Conservation (phyloP, 345 rosid species). For the Murraya paniculata region DNA sequence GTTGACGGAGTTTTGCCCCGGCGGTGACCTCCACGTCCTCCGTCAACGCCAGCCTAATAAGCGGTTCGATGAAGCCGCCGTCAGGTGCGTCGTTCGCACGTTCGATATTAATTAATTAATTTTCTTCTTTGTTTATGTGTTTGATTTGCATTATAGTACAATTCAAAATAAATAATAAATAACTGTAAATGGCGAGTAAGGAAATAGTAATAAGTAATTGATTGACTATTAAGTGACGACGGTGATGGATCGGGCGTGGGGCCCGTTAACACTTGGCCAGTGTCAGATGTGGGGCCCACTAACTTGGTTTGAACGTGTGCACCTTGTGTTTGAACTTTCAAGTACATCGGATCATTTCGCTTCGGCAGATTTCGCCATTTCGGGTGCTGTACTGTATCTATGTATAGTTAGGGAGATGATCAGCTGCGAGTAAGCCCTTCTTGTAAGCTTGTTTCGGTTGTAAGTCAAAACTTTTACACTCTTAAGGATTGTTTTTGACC, state of each 20-base stretch:
- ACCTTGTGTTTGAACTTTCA: slow-evolving; percentile 6
- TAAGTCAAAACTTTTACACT: background rate
- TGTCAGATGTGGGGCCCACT: slow-evolving; percentile 29
- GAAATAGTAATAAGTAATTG: background rate
- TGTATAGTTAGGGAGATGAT: background rate
- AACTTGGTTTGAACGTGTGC: slow-evolving; percentile 20
- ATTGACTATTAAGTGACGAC: slow-evolving; percentile 1
- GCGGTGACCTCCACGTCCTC: slow-evolving; percentile 99
- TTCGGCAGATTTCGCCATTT: background rate
- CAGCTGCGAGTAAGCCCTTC: background rate
- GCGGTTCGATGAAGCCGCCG: slow-evolving; percentile 83
- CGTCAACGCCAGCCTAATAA: slow-evolving; percentile 75
- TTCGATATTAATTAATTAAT: slow-evolving; percentile 21
- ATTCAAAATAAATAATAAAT: background rate
- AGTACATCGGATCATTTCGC: slow-evolving; percentile 18
- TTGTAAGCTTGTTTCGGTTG: background rate
- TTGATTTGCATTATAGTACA: background rate
- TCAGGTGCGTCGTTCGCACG: slow-evolving; percentile 49
- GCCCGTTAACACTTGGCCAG: slow-evolving; percentile 24
- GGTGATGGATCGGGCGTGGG: slow-evolving; percentile 37
- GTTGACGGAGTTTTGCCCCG: slow-evolving; percentile 88
- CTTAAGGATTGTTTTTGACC: background rate
- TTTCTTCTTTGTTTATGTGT: slow-evolving; percentile 12
- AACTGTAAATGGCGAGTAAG: background rate
- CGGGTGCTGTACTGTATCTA: no score